phyloP scores from a whole-genome alignment of 495 filamentous ascomycete species.

The Amphirosellinia nigrospora region DNA sequence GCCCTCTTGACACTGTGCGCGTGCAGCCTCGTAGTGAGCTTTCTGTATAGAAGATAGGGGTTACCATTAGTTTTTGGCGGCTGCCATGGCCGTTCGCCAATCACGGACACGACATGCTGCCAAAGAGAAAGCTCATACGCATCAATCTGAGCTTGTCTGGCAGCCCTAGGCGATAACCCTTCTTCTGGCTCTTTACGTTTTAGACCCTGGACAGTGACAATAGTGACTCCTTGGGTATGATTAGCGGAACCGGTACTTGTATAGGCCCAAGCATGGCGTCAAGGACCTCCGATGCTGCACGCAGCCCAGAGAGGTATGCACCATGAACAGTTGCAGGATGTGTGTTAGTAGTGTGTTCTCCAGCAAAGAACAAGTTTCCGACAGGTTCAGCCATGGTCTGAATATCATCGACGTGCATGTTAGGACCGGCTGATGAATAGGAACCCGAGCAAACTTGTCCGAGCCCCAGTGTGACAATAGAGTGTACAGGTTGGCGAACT shows the following conservation, averaged over 20 bases:
- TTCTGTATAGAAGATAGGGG: slow-evolving; percentile 81
- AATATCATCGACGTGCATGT: slow-evolving; percentile 85
- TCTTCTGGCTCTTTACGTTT: slow-evolving; percentile 62
- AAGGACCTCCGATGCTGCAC: slow-evolving; percentile 85
- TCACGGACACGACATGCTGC: slow-evolving; percentile 66
- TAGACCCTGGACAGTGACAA: slow-evolving; percentile 34
- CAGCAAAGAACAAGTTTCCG: slow-evolving; percentile 93
- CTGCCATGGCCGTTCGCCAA: slow-evolving; percentile 74
- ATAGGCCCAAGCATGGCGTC: slow-evolving; percentile 82
- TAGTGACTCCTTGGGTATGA: slow-evolving; percentile 65
- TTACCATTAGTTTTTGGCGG: slow-evolving; percentile 75
- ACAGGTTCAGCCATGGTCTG: slow-evolving; percentile 86
- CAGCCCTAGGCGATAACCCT: slow-evolving; percentile 42
- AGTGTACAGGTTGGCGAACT: slow-evolving; percentile 77
- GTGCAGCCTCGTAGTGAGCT: slow-evolving; percentile 77
- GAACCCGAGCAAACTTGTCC: slow-evolving; percentile 85
- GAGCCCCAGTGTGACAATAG: slow-evolving; percentile 93
- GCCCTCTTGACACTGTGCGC: slow-evolving; percentile 71
- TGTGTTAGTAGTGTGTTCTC: slow-evolving; percentile 92
- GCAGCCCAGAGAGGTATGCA: slow-evolving; percentile 90
- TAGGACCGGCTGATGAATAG: slow-evolving; percentile 89
- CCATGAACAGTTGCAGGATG: slow-evolving; percentile 98
- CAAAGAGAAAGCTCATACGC: slow-evolving; percentile 77
- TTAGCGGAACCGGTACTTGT: slow-evolving; percentile 72
- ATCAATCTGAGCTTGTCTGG: slow-evolving; percentile 63